A percentile compares a stretch with the other conserved stretches of the same genome.
phyloP scores from a whole-genome alignment of 139 green algal species.

The Diplosphaera chodatii region DNA sequence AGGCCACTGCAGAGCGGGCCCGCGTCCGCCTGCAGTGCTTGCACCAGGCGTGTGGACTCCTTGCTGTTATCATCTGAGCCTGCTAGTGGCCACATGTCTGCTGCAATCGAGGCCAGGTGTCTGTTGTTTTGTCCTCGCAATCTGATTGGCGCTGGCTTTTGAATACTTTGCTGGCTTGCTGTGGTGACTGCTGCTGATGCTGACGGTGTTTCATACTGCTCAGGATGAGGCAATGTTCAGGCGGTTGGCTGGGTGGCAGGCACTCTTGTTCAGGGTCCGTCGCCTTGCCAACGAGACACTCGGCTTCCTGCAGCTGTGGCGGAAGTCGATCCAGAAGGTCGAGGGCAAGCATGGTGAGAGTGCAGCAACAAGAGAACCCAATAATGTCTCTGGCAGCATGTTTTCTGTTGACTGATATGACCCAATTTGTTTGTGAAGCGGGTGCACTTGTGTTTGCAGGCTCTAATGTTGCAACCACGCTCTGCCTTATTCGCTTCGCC shows the following conservation, averaged over 20 bases:
- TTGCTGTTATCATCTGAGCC: background rate
- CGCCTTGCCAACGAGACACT: background rate
- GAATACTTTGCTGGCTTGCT: too few species aligned
- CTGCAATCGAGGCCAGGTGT: too few species aligned
- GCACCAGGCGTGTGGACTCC: background rate
- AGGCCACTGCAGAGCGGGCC: background rate
- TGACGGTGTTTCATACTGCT: background rate
- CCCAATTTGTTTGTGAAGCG: too few species aligned
- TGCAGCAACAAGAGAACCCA: too few species aligned
- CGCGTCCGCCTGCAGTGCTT: background rate
- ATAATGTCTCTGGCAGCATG: background rate
- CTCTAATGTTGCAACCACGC: slow-evolving; percentile 28
- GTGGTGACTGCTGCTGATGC: too few species aligned
- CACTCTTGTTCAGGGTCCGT: background rate
- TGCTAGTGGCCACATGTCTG: too few species aligned
- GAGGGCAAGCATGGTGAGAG: slow-evolving; percentile 20
- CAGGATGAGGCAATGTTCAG: background rate
- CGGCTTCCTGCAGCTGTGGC: slow-evolving; percentile 10
- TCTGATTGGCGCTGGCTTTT: too few species aligned
- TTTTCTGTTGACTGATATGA: background rate
- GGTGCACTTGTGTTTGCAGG: slow-evolving; percentile 17
- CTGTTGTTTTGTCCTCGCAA: too few species aligned
- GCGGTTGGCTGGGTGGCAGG: too few species aligned
- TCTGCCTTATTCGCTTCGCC: slow-evolving; percentile 33
- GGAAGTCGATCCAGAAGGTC: slow-evolving; percentile 13